Conservation (phyloP, 345 rosid species). For the Physaria fendleri region DNA sequence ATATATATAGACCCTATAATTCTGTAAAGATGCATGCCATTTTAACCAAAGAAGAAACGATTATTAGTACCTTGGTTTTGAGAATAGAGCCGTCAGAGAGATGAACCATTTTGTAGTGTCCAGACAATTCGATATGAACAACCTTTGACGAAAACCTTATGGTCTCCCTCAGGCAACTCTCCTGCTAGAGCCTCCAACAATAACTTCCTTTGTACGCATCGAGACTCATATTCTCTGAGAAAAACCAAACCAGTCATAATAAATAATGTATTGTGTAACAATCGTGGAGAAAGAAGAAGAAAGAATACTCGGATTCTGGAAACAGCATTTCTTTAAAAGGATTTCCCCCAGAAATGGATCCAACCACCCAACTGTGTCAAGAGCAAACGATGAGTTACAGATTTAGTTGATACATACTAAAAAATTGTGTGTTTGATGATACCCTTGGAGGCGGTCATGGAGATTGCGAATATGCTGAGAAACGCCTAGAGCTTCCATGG, state of each 20-base stretch:
- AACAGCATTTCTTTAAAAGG: constrained; percentile 18
- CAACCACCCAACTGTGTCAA: constrained; percentile 31
- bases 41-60: too few relatives aligned
- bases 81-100: constrained; percentile 54
- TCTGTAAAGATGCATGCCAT: too few relatives aligned
- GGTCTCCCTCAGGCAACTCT: constrained; percentile 53
- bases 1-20: too few relatives aligned
- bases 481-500: constrained; percentile 56
- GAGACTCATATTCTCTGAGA: constrained; percentile 37
- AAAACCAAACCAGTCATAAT: too few relatives aligned
- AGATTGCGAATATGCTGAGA: constrained; percentile 40
- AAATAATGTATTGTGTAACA: too few relatives aligned
- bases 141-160: constrained; percentile 59
- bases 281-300: too few relatives aligned
- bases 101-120: constrained; percentile 40
- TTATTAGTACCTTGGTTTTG: constrained; percentile 56
- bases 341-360: constrained; percentile 20
- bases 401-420: too few relatives aligned
- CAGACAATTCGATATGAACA: constrained; percentile 52
- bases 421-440: too few relatives aligned
- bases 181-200: constrained; percentile 18
- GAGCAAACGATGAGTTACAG: neutral
- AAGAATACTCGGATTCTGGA: constrained; percentile 30
- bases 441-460: constrained; percentile 39
- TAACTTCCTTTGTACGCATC: constrained; percentile 48